Evolutionary conservation across 1,284 basidiomycete species (phyloP).

Genomic region (Thecaphora thlaspeos): DNA sequence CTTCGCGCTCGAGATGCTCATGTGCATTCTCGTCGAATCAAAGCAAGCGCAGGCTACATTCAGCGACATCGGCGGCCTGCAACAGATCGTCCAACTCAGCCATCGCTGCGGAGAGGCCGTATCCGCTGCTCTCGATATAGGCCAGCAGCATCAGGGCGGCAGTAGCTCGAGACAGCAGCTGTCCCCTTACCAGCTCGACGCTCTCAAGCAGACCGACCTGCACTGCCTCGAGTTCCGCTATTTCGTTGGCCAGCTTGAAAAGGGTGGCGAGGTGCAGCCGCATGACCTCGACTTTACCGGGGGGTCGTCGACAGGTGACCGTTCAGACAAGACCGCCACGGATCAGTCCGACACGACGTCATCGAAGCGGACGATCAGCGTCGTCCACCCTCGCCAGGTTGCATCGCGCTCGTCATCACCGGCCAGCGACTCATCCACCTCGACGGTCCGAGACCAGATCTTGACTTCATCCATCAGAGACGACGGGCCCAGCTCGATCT

Average conservation of each 20-base stretch:
- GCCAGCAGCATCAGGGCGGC: too few species aligned
- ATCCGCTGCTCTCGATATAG: constrained; percentile 1
- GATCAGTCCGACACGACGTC: not conserved
- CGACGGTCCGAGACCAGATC: too few species aligned
- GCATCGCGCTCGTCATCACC: not conserved
- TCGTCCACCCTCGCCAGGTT: not conserved
- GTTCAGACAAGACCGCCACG: not conserved
- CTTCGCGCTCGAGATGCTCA: constrained; percentile 30
- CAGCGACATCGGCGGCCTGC: constrained; percentile 29
- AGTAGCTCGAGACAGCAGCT: not conserved
- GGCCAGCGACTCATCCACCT: too few species aligned
- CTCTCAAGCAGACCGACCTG: constrained; percentile 33
- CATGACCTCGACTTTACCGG: not conserved
- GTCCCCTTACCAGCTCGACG: constrained; percentile 4
- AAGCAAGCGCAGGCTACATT: constrained; percentile 15
- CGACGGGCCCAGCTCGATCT: too few species aligned
- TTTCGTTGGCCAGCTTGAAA: constrained; percentile 19
- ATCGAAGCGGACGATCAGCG: not conserved
- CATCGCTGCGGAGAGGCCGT: constrained; percentile 32
- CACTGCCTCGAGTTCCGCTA: constrained; percentile 34
- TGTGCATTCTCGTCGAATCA: constrained; percentile 34
- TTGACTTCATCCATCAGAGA: too few species aligned
- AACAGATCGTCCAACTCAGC: constrained; percentile 29
- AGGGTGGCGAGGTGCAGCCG: not conserved
- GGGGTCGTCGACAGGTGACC: not conserved